Conservation (phyloP, 2,329 filamentous ascomycete species). For the Rhinocladiella similis region DNA sequence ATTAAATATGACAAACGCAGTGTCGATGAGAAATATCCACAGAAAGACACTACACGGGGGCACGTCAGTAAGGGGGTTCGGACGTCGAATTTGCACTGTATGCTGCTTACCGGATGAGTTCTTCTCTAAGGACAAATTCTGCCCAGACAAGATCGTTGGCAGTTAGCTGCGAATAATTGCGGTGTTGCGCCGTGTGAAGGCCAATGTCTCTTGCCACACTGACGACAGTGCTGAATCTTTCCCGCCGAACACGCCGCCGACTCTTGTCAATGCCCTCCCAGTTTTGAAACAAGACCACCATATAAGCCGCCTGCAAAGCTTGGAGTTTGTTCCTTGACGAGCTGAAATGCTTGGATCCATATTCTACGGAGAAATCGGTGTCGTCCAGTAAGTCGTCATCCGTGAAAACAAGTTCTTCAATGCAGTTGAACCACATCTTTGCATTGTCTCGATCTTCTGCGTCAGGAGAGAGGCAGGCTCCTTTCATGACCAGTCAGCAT, state of each 20-base stretch:
- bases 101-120: slow-evolving; percentile 33
- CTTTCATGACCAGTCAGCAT: not conserved
- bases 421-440: slow-evolving; percentile 39
- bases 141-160: slow-evolving; percentile 36
- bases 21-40: slow-evolving; percentile 41
- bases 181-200: slow-evolving; percentile 31
- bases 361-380: slow-evolving; percentile 15
- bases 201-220: slow-evolving; percentile 36
- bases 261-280: slow-evolving; percentile 40
- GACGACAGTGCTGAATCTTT: slow-evolving; percentile 31
- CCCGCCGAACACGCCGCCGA: slow-evolving; percentile 38
- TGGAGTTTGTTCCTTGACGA: slow-evolving; percentile 33
- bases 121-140: slow-evolving; percentile 37
- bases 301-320: slow-evolving; percentile 39
- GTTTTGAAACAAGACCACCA: slow-evolving; percentile 42
- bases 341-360: not conserved
- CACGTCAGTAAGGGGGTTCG: not conserved
- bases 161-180: slow-evolving; percentile 25
- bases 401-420: slow-evolving; percentile 40
- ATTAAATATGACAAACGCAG: slow-evolving; percentile 44
- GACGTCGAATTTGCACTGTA: not conserved
- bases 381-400: slow-evolving; percentile 40
- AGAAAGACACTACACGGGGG: slow-evolving; percentile 24
- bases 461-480: not conserved
- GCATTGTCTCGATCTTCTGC: slow-evolving; percentile 24